phyloP scores from a whole-genome alignment of 2,329 filamentous ascomycete species.

The Corynespora cassiicola region DNA sequence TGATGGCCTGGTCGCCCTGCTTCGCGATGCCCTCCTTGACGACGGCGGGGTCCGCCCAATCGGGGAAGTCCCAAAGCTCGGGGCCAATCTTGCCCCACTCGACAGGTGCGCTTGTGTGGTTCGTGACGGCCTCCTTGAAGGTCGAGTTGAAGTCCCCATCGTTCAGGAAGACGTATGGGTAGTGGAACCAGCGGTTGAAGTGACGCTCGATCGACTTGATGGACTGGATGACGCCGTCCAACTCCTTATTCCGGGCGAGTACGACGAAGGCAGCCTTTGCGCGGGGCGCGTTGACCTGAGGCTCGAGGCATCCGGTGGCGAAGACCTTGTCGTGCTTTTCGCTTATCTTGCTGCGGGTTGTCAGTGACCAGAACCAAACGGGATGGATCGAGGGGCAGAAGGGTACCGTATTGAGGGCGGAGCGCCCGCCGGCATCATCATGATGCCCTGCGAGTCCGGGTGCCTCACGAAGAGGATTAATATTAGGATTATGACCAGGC shows the following conservation, averaged over 20 bases:
- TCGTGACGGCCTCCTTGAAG: constrained; percentile 86
- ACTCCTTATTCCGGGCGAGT: constrained; percentile 91
- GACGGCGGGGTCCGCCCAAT: constrained; percentile 94
- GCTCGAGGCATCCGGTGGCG: constrained; percentile 83
- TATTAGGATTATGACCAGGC: constrained; percentile 89
- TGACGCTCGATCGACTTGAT: constrained; percentile 98
- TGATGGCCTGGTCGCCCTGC: constrained; percentile 95
- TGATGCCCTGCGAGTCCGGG: constrained; percentile 79
- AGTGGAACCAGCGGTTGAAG: constrained; percentile 99
- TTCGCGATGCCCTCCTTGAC: constrained; percentile 96
- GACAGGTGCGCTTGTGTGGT: constrained; percentile 85
- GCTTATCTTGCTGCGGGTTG: constrained; percentile 79
- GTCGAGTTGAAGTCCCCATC: constrained; percentile 95
- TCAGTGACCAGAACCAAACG: constrained; percentile 16
- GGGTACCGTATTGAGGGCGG: constrained; percentile 90
- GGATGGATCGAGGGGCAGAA: constrained; percentile 5
- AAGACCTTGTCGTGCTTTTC: constrained; percentile 98
- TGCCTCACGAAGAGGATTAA: constrained; percentile 88
- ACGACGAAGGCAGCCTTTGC: constrained; percentile 97
- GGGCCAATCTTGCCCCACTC: constrained; percentile 94
- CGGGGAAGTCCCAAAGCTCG: constrained; percentile 94
- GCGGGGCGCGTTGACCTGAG: constrained; percentile 76
- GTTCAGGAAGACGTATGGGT: constrained; percentile 98
- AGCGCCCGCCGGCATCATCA: constrained; percentile 85
- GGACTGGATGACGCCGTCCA: constrained; percentile 94